Percentiles rank a stretch among this genome's conserved stretches.
These are phyloP conservation scores for Phytophthora boehmeriae DNA, from an alignment of 352 stramenopile species.

Conservation along the genomic window DNA sequence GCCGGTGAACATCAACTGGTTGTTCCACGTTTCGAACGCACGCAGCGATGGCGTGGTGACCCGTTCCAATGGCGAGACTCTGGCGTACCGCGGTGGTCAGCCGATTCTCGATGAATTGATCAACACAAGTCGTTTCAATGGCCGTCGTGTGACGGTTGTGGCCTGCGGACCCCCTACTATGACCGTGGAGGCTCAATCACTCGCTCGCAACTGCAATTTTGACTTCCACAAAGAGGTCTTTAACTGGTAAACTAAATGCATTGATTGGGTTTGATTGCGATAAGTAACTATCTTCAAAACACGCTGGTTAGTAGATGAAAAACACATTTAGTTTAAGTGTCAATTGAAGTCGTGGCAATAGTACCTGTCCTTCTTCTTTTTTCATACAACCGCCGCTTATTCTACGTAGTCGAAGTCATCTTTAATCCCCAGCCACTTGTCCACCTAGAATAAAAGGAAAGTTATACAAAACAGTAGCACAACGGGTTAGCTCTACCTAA, in stretches of 20 bases:
- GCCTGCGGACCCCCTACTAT: conserved; percentile 78
- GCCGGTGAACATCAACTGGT: conserved; percentile 57
- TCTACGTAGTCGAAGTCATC: conserved; percentile 90
- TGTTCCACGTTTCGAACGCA: conserved; percentile 67
- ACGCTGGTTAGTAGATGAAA: background rate
- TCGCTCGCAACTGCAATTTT: conserved; percentile 69
- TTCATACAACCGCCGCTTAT: conserved; percentile 22
- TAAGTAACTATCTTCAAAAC: conserved; percentile 1
- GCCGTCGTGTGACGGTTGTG: conserved; percentile 67
- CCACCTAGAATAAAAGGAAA: conserved; percentile 43
- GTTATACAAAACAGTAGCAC: background rate
- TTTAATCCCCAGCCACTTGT: conserved; percentile 88
- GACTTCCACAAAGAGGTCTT: conserved; percentile 90
- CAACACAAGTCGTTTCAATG: conserved; percentile 70
- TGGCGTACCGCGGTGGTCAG: conserved; percentile 57
- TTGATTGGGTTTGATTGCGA: conserved; percentile 18
- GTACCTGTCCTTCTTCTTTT: conserved; percentile 21
- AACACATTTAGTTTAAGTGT: conserved; percentile 25
- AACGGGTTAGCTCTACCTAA: background rate
- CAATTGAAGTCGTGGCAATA: conserved; percentile 23
- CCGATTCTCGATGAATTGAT: conserved; percentile 74
- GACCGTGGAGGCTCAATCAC: conserved; percentile 64
- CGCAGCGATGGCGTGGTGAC: conserved; percentile 47
- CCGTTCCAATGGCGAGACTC: conserved; percentile 55
- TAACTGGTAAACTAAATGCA: conserved; percentile 55